These are phyloP conservation scores for Colletotrichum neosansevieriae DNA, from an alignment of 2,329 filamentous ascomycete species.

Conservation along the genomic window DNA sequence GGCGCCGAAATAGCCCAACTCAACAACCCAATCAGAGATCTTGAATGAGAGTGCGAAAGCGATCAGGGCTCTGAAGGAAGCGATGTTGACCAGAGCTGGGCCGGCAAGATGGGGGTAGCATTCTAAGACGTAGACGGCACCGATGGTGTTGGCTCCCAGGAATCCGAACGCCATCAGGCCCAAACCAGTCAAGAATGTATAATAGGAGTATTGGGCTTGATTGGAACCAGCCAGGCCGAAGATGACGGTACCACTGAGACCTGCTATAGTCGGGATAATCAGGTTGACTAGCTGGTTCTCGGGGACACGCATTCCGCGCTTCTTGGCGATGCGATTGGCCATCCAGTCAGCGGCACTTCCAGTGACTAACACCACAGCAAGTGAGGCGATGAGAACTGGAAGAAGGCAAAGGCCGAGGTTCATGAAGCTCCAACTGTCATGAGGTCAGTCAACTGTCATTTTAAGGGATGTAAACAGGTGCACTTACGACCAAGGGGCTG, in stretches of 20 bases:
- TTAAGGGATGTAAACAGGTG: accelerated
- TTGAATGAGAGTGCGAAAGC: conserved; percentile 47
- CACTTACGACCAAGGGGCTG: conserved; percentile 36
- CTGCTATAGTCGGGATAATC: conserved; percentile 46
- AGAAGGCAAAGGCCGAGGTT: conserved; percentile 46
- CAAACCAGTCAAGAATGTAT: conserved; percentile 44
- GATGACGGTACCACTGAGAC: conserved; percentile 47
- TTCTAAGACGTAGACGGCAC: conserved; percentile 49
- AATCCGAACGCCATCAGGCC: conserved; percentile 47
- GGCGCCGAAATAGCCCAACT: conserved; percentile 45
- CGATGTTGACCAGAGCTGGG: conserved; percentile 50
- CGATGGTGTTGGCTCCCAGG: conserved; percentile 45
- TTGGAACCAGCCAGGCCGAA: conserved; percentile 47
- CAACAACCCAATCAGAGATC: conserved; percentile 45
- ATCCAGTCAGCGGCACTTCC: conserved; percentile 47
- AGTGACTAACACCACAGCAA: conserved; percentile 48
- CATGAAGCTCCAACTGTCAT: conserved; percentile 46
- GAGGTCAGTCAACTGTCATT: background rate
- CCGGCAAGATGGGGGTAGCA: conserved; percentile 47
- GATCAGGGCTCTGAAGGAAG: conserved; percentile 47
- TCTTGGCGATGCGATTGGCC: conserved; percentile 46
- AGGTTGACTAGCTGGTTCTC: conserved; percentile 50
- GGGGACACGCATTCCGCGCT: conserved; percentile 46
- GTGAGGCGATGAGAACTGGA: conserved; percentile 46
- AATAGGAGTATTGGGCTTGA: conserved; percentile 43